Conservation (phyloP, 78 protist species). For the Dictyostelium intermedium region DNA sequence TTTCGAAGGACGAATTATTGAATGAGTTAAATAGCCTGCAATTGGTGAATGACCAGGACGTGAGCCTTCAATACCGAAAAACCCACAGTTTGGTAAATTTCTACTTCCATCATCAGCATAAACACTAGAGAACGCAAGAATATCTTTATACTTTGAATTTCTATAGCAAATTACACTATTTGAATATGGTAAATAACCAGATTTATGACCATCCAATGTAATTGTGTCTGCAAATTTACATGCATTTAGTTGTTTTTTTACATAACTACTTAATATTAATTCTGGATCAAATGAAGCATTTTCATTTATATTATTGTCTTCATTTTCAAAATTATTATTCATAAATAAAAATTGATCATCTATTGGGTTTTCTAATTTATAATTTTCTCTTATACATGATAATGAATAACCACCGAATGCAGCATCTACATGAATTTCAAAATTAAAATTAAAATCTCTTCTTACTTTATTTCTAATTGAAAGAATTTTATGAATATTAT, state of each 20-base stretch:
- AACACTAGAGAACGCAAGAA: background rate
- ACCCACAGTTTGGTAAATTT: background rate
- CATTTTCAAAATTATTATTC: background rate
- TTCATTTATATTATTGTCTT: background rate
- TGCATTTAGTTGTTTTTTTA: background rate
- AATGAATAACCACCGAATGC: conserved; percentile 2
- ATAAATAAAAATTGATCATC: background rate
- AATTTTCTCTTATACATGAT: background rate
- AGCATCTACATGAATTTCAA: conserved; percentile 10
- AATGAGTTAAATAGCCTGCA: background rate
- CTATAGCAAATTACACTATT: background rate
- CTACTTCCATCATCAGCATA: background rate
- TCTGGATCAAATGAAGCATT: background rate
- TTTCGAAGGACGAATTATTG: background rate
- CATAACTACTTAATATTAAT: background rate
- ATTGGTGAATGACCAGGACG: background rate
- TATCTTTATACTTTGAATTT: background rate
- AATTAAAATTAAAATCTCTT: background rate
- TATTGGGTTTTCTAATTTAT: background rate
- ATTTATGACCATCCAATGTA: background rate
- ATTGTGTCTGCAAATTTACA: background rate
- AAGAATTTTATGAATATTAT: background rate
- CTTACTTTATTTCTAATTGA: background rate
- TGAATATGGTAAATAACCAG: background rate
- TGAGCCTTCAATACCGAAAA: background rate